Evolutionary conservation across 306 rosid species (phyloP), one percentile per base, ranked within the genome.

Genomic region (Abrus pulchellus): DNA sequence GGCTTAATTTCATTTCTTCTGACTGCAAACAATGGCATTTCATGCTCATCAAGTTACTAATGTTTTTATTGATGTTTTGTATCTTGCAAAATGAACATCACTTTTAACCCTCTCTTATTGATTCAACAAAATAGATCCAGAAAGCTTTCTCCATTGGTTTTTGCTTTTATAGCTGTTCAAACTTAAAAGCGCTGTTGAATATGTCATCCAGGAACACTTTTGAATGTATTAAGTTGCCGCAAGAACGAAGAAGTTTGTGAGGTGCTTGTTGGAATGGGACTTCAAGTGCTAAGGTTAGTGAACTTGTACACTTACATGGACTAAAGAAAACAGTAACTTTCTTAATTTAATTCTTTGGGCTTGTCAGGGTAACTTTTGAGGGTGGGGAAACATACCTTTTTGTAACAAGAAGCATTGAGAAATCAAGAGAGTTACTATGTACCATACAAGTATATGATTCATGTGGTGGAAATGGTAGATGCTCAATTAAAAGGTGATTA

Each of bases 201-300:
- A 56, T 59, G 71, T 65, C 34, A 50, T 86, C 83, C 89, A 94
- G 99, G 90, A 69, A 59, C 57, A 67, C 43, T 50, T 9, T 56
- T 87, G 66, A 88, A 82, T 44, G 78, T 90, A 65, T 66, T 82
- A 64, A 90, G 88, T 80, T 82, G 93, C 86, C 94, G 90, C 85
- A 85, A 83, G 71, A 82, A 85, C 28, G 94, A 90, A 83, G 97
- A 93, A 84, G 77, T 91, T 82, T 84, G 80, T 57, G 98, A 93
- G 68, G 91, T 93, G 76, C 79, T 87, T 64, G 90, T 93, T 84
- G 98, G 99, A 57, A 36, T 95, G 64, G 99, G 97, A 83, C 90
- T 93, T 83, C 97, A 88, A 92, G 85, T 91, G 83, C 88, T 93
- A 66, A 93, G 99, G 99, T 94, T 76, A 78, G 97, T 90, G 62